Evolutionary conservation across 352 stramenopile genomes (phyloP).

Genomic region (Phytophthora boehmeriae): DNA sequence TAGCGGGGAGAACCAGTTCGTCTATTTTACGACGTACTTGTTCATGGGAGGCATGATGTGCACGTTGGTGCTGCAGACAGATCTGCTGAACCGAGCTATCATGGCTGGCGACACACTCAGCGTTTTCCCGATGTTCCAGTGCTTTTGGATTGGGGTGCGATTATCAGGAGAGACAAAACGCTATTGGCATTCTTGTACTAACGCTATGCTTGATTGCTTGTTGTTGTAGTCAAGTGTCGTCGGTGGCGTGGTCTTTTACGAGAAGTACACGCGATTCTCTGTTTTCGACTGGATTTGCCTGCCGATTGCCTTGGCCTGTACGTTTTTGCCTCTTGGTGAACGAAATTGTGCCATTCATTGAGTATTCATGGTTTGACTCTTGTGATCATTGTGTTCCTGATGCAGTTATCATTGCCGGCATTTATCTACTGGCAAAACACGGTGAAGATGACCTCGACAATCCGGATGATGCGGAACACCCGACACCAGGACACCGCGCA

Average conservation of each 20-base stretch:
- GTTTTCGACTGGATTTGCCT: constrained; percentile 84
- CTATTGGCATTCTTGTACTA: constrained; percentile 8
- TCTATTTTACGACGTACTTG: constrained; percentile 86
- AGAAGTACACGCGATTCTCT: constrained; percentile 83
- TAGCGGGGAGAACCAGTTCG: constrained; percentile 84
- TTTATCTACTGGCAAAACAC: constrained; percentile 85
- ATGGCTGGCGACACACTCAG: constrained; percentile 86
- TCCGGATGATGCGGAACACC: constrained; percentile 31
- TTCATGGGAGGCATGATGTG: constrained; percentile 85
- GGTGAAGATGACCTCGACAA: constrained; percentile 58
- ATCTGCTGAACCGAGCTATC: constrained; percentile 84
- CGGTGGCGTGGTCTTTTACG: constrained; percentile 85
- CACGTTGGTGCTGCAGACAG: constrained; percentile 83
- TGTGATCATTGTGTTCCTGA: not conserved
- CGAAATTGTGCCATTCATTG: not conserved
- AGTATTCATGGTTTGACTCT: constrained; percentile 1
- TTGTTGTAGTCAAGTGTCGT: constrained; percentile 74
- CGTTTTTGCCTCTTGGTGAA: constrained; percentile 14
- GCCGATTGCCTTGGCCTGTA: constrained; percentile 78
- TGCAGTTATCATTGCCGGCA: constrained; percentile 84
- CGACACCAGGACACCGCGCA: constrained; percentile 43
- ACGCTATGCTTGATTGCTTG: constrained; percentile 15
- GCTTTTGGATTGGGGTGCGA: constrained; percentile 88
- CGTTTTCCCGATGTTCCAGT: constrained; percentile 90
- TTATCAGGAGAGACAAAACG: too few species aligned